These are phyloP conservation scores for Asterochloris erici DNA, from an alignment of 139 green algal genomes.

Conservation along the genomic window DNA sequence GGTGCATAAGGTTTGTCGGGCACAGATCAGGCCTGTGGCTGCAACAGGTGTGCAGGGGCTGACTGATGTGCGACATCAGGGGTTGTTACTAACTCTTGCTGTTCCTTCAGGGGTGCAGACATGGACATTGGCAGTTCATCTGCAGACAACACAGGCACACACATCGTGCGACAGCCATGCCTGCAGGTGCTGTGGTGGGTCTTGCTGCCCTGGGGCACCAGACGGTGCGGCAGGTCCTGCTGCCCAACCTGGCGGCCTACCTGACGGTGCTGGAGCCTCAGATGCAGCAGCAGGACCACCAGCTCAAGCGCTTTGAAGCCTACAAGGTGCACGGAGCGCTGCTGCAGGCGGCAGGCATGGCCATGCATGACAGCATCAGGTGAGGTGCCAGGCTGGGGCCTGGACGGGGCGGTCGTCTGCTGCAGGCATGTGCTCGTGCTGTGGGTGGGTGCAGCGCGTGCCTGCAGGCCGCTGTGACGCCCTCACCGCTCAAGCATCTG, in stretches of 20 bases:
- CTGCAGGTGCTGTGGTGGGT: constrained; percentile 46
- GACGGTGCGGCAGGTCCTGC: constrained; percentile 57
- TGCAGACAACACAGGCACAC: too few relatives aligned
- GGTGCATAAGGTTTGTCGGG: too few relatives aligned
- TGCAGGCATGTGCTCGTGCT: not conserved
- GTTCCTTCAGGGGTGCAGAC: too few relatives aligned
- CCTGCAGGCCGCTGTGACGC: too few relatives aligned
- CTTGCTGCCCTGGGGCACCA: constrained; percentile 63
- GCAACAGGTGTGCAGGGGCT: too few relatives aligned
- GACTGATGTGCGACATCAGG: too few relatives aligned
- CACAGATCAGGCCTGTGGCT: too few relatives aligned
- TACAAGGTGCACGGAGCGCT: constrained; percentile 7
- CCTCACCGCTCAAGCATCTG: too few relatives aligned
- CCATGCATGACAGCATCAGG: constrained; percentile 5
- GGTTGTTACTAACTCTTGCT: too few relatives aligned
- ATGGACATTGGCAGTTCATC: too few relatives aligned
- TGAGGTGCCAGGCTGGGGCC: not conserved
- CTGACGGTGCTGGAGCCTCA: constrained; percentile 5
- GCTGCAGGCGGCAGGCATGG: constrained; percentile 4
- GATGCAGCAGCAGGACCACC: constrained; percentile 6
- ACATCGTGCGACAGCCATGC: too few relatives aligned
- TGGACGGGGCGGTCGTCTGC: not conserved
- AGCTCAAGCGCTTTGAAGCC: constrained; percentile 14
- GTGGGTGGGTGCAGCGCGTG: too few relatives aligned
- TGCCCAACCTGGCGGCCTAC: constrained; percentile 72